These are phyloP conservation scores for Dissophora globulifera DNA, from an alignment of 192 early-diverging fungal species.

Conservation along the genomic window DNA sequence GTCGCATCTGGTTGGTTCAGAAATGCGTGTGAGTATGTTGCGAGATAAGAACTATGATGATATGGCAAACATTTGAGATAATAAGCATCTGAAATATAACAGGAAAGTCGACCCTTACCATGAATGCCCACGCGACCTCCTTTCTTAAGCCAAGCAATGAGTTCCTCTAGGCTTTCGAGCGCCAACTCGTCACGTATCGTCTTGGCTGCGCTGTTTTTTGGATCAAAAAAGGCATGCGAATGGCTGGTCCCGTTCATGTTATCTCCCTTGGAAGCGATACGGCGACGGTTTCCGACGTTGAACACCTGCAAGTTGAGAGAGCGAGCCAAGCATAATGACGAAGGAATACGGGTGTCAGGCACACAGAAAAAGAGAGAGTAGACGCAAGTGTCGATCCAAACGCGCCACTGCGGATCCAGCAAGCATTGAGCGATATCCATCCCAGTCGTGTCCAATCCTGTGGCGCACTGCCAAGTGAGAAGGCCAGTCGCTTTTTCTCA, in stretches of 20 bases:
- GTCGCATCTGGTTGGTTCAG: conserved; percentile 83
- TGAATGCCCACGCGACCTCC: conserved; percentile 92
- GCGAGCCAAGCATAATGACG: too few relatives aligned
- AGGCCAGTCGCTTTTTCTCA: too few relatives aligned
- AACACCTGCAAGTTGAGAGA: conserved; percentile 79
- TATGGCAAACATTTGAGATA: neutral
- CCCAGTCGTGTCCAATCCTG: too few relatives aligned
- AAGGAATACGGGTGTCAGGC: too few relatives aligned
- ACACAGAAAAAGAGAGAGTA: neutral
- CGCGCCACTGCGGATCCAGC: too few relatives aligned
- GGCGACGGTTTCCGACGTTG: conserved; percentile 95
- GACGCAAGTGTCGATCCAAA: neutral
- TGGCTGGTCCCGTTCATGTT: conserved; percentile 65
- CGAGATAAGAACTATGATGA: conserved; percentile 26
- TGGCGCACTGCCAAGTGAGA: neutral
- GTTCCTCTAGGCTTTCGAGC: conserved; percentile 90
- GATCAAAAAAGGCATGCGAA: conserved; percentile 93
- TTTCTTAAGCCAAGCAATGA: conserved; percentile 87
- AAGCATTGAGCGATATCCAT: too few relatives aligned
- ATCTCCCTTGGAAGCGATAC: conserved; percentile 66
- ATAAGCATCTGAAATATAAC: neutral
- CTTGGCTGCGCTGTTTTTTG: conserved; percentile 81
- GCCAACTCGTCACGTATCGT: conserved; percentile 88
- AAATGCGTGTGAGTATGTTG: too few relatives aligned
- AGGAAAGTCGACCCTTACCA: conserved; percentile 19